Evolutionary conservation across 768 basidiomycete genomes (phyloP).

Genomic region (Lentinula sp.): DNA sequence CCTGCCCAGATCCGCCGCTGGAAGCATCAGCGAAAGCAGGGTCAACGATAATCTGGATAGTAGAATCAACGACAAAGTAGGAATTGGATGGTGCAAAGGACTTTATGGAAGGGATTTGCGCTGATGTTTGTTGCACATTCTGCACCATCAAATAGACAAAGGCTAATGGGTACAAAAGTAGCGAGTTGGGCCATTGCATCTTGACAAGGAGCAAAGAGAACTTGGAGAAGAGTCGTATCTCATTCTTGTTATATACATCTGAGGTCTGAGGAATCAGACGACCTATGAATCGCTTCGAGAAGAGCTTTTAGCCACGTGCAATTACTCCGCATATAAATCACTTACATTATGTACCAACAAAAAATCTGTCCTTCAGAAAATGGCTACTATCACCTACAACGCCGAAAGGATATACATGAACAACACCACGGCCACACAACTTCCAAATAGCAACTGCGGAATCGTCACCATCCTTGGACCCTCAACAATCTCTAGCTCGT

Average conservation of each 20-base stretch:
- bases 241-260: too few species aligned
- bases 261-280: too few species aligned
- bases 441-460: background rate
- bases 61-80: slow-evolving; percentile 22
- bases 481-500: background rate
- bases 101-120: slow-evolving; percentile 32
- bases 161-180: too few species aligned
- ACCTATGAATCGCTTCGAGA: too few species aligned
- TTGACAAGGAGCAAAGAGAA: too few species aligned
- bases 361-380: too few species aligned
- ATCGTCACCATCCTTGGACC: background rate
- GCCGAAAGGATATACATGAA: background rate
- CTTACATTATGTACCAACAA: too few species aligned
- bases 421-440: background rate
- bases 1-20: slow-evolving; percentile 16
- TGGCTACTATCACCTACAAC: background rate
- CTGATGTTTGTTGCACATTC: slow-evolving; percentile 1
- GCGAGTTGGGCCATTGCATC: too few species aligned
- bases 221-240: too few species aligned
- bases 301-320: too few species aligned
- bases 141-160: background rate
- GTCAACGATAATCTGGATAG: slow-evolving; percentile 31
- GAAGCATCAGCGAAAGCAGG: slow-evolving; percentile 7
- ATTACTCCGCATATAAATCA: too few species aligned
- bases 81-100: slow-evolving; percentile 19